These are phyloP conservation scores for Podila minutissima DNA, from an alignment of 192 early-diverging fungal species.

Conservation along the genomic window DNA sequence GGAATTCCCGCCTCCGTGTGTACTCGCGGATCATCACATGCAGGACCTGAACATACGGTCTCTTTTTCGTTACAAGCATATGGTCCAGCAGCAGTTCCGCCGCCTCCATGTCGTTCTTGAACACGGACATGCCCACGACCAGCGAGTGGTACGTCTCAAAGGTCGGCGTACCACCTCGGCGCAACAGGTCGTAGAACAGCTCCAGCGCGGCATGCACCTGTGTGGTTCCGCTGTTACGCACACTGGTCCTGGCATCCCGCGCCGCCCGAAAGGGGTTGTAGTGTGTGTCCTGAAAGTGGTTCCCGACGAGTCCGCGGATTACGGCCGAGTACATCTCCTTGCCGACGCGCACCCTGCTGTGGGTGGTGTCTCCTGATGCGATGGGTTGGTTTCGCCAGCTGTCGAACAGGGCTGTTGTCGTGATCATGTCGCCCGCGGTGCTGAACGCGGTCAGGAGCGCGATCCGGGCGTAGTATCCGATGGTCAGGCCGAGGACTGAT, in stretches of 20 bases:
- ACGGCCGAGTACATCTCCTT: slow-evolving; percentile 51
- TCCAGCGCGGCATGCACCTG: slow-evolving; percentile 40
- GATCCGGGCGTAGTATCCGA: slow-evolving; percentile 22
- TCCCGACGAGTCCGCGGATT: slow-evolving; percentile 36
- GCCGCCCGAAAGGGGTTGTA: neutral
- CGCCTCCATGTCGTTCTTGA: slow-evolving; percentile 51
- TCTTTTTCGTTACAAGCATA: slow-evolving; percentile 34
- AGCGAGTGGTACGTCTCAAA: slow-evolving; percentile 47
- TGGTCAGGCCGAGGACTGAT: slow-evolving; percentile 12
- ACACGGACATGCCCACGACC: slow-evolving; percentile 23
- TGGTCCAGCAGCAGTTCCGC: slow-evolving; percentile 44
- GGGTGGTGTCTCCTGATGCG: neutral
- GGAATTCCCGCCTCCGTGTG: slow-evolving; percentile 13
- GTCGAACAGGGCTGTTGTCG: slow-evolving; percentile 13
- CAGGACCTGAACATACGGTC: slow-evolving; percentile 39
- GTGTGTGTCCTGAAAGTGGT: slow-evolving; percentile 14
- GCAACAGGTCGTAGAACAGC: slow-evolving; percentile 36
- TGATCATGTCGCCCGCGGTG: slow-evolving; percentile 30
- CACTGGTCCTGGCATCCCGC: slow-evolving; percentile 6
- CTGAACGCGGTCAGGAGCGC: slow-evolving; percentile 33
- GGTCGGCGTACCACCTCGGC: slow-evolving; percentile 23
- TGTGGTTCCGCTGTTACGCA: slow-evolving; percentile 19
- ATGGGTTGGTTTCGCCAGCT: neutral
- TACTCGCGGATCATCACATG: slow-evolving; percentile 49
- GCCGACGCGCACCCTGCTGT: slow-evolving; percentile 2